A percentile compares a stretch with the other conserved stretches of the same genome.
These are phyloP conservation scores for Penicillium canescens DNA, from an alignment of 495 filamentous ascomycete genomes.

Conservation along the genomic window DNA sequence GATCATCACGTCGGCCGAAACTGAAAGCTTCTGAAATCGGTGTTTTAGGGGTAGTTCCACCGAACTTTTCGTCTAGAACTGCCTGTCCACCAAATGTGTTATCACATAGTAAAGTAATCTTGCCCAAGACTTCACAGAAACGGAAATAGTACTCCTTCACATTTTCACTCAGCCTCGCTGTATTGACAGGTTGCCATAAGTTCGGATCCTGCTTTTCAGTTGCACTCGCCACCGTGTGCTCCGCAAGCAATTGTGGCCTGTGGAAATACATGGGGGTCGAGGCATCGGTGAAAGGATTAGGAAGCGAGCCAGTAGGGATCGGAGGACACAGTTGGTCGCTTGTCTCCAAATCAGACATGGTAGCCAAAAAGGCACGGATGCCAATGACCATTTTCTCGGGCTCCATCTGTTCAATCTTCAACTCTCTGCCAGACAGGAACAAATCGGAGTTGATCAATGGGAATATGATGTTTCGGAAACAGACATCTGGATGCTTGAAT, in stretches of 20 bases:
- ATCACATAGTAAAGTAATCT: slow-evolving; percentile 94
- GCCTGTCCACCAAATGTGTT: slow-evolving; percentile 96
- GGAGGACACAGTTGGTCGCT: slow-evolving; percentile 76
- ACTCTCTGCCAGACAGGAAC: slow-evolving; percentile 71
- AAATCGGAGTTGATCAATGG: slow-evolving; percentile 90
- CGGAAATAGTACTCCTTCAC: slow-evolving; percentile 80
- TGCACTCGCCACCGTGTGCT: slow-evolving; percentile 32
- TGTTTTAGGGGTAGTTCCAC: slow-evolving; percentile 81
- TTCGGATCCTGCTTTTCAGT: slow-evolving; percentile 33
- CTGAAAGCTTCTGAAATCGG: slow-evolving; percentile 93
- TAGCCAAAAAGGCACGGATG: slow-evolving; percentile 85
- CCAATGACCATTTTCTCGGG: slow-evolving; percentile 96
- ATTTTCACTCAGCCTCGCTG: slow-evolving; percentile 68
- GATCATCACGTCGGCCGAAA: slow-evolving; percentile 80
- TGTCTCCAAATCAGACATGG: slow-evolving; percentile 93
- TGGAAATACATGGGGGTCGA: slow-evolving; percentile 35
- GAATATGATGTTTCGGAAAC: slow-evolving; percentile 89
- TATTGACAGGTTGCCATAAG: slow-evolving; percentile 69
- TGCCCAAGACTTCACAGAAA: slow-evolving; percentile 93
- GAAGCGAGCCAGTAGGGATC: slow-evolving; percentile 63
- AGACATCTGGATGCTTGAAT: slow-evolving; percentile 88
- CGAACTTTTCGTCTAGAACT: slow-evolving; percentile 91
- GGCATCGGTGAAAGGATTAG: slow-evolving; percentile 43
- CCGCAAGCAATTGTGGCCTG: slow-evolving; percentile 42
- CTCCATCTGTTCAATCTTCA: slow-evolving; percentile 89